Evolutionary conservation across 192 early-diverging fungal genomes (phyloP), one percentile per base, ranked within the genome.

Genomic region (Backusella westeae): DNA sequence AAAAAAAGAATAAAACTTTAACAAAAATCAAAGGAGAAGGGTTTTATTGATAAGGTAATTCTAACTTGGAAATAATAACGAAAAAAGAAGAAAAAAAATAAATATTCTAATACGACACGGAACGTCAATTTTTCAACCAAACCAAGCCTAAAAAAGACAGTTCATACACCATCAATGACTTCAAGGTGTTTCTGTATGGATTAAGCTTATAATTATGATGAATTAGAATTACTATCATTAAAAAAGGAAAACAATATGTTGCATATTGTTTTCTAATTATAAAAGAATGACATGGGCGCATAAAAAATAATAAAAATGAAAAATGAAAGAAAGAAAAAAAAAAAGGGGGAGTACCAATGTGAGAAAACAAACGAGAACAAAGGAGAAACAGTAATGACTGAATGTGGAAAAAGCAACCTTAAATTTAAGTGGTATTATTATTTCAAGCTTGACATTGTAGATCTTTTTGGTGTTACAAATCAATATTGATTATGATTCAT

Each of bases 91-190:
- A 69, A 38, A 69, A 23, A 39, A 12, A 69, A n/a, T 38, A 69
- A 69, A 69, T 12, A 38, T 35, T 69, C 38, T 69, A 69, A 39
- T 38, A 39, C 15, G 68, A 41, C 12, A 38, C 21, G 39, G 35
- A 69, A 69, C 68, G 21, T 69, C 38, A 38, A 69, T 69, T 69
- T 69, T 38, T 41, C 35, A 69, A 69, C 68, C 41, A 41, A 36
- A 41, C 68, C 34, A 35, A 35, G 21, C 21, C n/a, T 38, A 67
- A 35, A 34, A 35, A 7, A 67, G 17, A 67, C 66, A 67, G 29
- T 15, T 34, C n/a, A 34, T 34, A 5, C 35, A 41, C 35, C 21
- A 23, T 1, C n/a, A 34, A 41, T 12, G n/a, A 9, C 1, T 23
- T 49, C 6, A 49, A 49, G 19, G 19, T 49, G 5, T n/a, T 44